Evolutionary conservation across 192 early-diverging fungal species (phyloP), one percentile per base, ranked within the genome.

Genomic region (Jimgerdemannia lactiflua): DNA sequence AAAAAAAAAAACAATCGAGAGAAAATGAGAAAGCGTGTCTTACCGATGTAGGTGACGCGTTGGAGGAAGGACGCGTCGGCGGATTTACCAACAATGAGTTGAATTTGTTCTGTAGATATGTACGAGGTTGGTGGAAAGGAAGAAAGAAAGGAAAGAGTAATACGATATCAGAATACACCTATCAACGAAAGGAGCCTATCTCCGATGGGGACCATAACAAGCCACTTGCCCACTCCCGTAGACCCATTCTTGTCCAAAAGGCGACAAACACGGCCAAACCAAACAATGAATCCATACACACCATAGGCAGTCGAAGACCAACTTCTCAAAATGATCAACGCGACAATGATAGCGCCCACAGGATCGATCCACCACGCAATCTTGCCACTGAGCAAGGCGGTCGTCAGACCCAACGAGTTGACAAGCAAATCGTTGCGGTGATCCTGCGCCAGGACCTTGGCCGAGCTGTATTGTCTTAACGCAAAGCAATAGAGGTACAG

Each of bases 1-100:
- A 69, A 70, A 65, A 73, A 74, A 66, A 63, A 67, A 69, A 49
- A 67, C 9, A 10, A 39, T 18, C 10, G 14, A 64, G 41, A 49
- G 3, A 64, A 59, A 65, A 8, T 66, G 17, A 10, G 9, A 9
- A 43, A 18, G 40, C 59, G 4, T 9, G 43, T 1, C 44, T 74
- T 77, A 85, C 90, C 74, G 43, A 96, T 90, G 77, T 97, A 98
- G 10, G 95, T 97, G 65, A 95, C 78, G 41, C 91, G 84, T 79
- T 96, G 91, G 70, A 97, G 86, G 75, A 97, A 91, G 3, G 79
- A 83, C 4, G 90, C 86, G 73, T 95, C 92, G 6, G 97, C 96
- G 69, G 90, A 89, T 80, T 93, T 93, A 40, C 92, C 93, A 39
- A 94, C 91, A 75, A 95, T 92, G 29, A 95, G 84, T 69, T 92